These are phyloP conservation scores for Insectozyma bohioensis DNA, from an alignment of 1,139 yeast species.

Conservation along the genomic window DNA sequence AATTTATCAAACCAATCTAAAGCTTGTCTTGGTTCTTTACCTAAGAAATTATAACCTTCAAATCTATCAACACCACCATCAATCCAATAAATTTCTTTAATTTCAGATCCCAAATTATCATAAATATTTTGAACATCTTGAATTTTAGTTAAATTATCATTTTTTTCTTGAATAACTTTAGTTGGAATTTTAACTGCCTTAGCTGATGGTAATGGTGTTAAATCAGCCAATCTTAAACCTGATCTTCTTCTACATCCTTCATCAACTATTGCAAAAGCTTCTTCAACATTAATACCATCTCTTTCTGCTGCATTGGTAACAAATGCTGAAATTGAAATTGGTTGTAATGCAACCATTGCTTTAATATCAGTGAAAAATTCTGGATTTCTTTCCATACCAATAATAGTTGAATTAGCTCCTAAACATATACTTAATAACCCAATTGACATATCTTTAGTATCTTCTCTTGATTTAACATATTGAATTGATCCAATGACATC, in stretches of 20 bases:
- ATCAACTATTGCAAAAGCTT: neutral
- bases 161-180: conserved; percentile 1
- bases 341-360: conserved; percentile 4
- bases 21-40: conserved; percentile 2
- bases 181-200: conserved; percentile 2
- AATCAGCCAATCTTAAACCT: conserved; percentile 4
- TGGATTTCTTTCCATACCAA: conserved; percentile 3
- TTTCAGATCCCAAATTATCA: conserved; percentile 1
- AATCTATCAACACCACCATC: conserved; percentile 4
- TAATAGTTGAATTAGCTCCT: conserved; percentile 4
- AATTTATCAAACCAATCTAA: conserved; percentile 3
- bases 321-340: conserved; percentile 1
- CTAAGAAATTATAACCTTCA: conserved; percentile 3
- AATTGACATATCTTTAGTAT: conserved; percentile 2
- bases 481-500: conserved; percentile 5
- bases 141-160: conserved; percentile 2
- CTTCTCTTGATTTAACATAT: conserved; percentile 3
- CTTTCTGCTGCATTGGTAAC: conserved; percentile 1
- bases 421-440: conserved; percentile 5
- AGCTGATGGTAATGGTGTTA: neutral
- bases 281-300: conserved; percentile 1
- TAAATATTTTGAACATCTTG: conserved; percentile 1
- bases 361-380: conserved; percentile 2
- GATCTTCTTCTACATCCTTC: neutral
- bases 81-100: conserved; percentile 3